phyloP scores from a whole-genome alignment of 2,329 filamentous ascomycete species.

The Stachybotrys chartarum region DNA sequence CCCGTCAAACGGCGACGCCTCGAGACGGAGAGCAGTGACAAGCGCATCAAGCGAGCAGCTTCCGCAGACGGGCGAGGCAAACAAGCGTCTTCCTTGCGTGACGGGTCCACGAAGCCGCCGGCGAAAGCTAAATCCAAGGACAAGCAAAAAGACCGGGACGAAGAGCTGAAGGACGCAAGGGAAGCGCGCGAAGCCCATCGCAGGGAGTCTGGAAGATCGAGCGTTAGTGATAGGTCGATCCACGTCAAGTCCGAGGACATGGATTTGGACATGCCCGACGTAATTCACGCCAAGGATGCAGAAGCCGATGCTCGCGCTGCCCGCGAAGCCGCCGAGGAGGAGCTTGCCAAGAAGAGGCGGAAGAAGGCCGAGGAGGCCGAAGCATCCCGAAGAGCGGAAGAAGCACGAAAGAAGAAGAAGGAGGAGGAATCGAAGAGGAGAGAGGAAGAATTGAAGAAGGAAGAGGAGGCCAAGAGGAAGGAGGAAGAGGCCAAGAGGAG shows the following conservation, averaged over 20 bases:
- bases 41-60: conserved; percentile 32
- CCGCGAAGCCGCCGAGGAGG: neutral
- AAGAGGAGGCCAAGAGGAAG: conserved; percentile 10
- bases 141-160: conserved; percentile 33
- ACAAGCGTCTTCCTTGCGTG: conserved; percentile 28
- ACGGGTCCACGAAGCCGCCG: conserved; percentile 25
- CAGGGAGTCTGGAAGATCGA: conserved; percentile 33
- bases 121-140: conserved; percentile 15
- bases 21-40: conserved; percentile 46
- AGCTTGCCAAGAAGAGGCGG: neutral
- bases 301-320: conserved; percentile 1
- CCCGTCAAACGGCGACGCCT: conserved; percentile 51
- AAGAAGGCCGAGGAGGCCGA: conserved; percentile 13
- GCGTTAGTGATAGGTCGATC: conserved; percentile 39
- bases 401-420: conserved; percentile 22
- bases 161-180: conserved; percentile 28
- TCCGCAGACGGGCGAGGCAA: conserved; percentile 42
- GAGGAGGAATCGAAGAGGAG: conserved; percentile 26
- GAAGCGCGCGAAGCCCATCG: conserved; percentile 29
- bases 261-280: conserved; percentile 50
- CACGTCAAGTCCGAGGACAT: conserved; percentile 50
- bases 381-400: conserved; percentile 28
- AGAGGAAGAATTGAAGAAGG: conserved; percentile 15
- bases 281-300: conserved; percentile 19
- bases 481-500: conserved; percentile 11